Evolutionary conservation across 805 yeast species (phyloP).

Genomic region (Maudiozyma saulgeensis): DNA sequence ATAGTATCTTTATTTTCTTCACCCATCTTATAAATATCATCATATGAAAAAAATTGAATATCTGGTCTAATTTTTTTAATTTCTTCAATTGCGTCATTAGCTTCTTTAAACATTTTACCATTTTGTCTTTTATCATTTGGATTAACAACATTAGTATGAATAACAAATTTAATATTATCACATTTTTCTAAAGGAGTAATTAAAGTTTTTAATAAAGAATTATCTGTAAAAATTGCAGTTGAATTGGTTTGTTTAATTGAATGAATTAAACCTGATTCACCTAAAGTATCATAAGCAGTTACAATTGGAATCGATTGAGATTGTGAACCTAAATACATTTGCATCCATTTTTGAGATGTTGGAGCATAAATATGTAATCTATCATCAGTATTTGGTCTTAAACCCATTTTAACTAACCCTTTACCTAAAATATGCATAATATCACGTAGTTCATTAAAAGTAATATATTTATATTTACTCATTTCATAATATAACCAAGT

Average conservation of each 20-base stretch:
- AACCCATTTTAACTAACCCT: conserved; percentile 68
- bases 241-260: conserved; percentile 78
- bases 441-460: conserved; percentile 47
- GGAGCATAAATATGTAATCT: conserved; percentile 77
- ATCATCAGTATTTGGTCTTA: conserved; percentile 49
- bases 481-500: conserved; percentile 82
- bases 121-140: conserved; percentile 51
- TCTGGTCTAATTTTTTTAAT: conserved; percentile 68
- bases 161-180: conserved; percentile 50
- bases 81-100: conserved; percentile 48
- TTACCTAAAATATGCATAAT: conserved; percentile 50
- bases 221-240: conserved; percentile 75
- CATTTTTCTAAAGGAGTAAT: conserved; percentile 64
- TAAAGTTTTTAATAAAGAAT: conserved; percentile 55
- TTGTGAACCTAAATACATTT: conserved; percentile 67
- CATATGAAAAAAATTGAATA: conserved; percentile 51
- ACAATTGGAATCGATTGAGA: conserved; percentile 78
- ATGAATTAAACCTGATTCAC: conserved; percentile 79
- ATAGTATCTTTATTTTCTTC: conserved; percentile 37
- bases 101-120: conserved; percentile 51
- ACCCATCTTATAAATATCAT: conserved; percentile 63
- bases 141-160: conserved; percentile 57
- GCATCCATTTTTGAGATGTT: conserved; percentile 88
- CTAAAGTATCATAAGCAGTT: conserved; percentile 93
- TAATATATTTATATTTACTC: conserved; percentile 57